Evolutionary conservation across 306 rosid species (phyloP).

Genomic region (Mucuna pruriens): DNA sequence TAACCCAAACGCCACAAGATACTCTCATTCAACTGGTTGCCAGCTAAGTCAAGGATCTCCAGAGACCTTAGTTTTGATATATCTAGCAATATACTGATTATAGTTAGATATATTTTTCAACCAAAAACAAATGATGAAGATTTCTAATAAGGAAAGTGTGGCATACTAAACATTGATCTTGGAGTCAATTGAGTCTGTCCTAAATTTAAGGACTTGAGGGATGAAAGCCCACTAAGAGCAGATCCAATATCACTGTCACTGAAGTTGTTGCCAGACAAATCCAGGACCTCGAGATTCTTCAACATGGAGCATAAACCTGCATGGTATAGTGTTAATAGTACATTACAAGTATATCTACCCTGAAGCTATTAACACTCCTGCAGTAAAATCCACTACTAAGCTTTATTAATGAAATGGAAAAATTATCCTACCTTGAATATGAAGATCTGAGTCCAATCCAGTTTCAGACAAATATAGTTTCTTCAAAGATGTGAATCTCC

Average conservation of each 20-base stretch:
- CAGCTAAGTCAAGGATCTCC: background rate
- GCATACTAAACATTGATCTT: background rate
- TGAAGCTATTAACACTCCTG: background rate
- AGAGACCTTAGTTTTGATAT: background rate
- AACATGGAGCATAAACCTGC: constrained; percentile 1
- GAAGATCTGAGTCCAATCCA: constrained; percentile 24
- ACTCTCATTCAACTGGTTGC: background rate
- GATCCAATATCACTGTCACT: background rate
- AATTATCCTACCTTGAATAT: background rate
- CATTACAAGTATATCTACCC: background rate
- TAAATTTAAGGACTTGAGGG: constrained; percentile 15
- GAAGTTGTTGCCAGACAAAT: background rate
- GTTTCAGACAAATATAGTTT: background rate
- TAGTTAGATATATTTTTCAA: background rate
- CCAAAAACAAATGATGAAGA: background rate
- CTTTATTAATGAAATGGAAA: background rate
- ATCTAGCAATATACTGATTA: background rate
- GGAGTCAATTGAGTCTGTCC: rapidly evolving
- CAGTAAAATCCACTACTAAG: background rate
- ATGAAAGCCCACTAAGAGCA: constrained; percentile 6
- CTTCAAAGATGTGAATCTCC: constrained; percentile 25
- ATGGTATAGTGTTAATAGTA: background rate
- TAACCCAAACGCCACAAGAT: background rate
- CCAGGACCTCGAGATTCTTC: constrained; percentile 24
- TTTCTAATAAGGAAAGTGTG: background rate